These are phyloP conservation scores for Trichomonas tenax DNA, from an alignment of 208 protist genomes.

Conservation along the genomic window DNA sequence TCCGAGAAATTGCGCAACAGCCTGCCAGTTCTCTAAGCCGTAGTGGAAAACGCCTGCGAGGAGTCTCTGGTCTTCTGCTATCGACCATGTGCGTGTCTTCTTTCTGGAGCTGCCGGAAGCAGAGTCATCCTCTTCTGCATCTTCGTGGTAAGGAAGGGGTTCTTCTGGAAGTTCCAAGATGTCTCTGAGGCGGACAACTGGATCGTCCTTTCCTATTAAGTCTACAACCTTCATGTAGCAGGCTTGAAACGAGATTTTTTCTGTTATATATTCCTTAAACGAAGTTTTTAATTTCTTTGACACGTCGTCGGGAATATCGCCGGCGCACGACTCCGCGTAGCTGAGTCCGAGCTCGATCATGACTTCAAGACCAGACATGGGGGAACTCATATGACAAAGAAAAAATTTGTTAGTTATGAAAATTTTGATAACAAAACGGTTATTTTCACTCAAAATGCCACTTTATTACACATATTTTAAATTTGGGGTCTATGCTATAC, in stretches of 20 bases:
- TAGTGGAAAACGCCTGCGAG: background rate
- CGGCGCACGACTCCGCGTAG: background rate
- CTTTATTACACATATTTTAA: too few relatives aligned
- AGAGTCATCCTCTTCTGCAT: background rate
- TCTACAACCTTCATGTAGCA: background rate
- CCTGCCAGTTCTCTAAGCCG: background rate
- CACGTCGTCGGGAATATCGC: background rate
- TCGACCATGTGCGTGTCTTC: background rate
- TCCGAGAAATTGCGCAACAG: background rate
- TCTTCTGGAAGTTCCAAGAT: background rate
- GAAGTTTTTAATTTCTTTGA: background rate
- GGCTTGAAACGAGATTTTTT: background rate
- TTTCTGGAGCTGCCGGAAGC: background rate
- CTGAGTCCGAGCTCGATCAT: background rate
- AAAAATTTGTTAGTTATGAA: background rate
- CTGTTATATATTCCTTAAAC: background rate
- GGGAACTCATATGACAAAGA: background rate
- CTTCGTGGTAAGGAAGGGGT: background rate
- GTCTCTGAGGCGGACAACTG: background rate
- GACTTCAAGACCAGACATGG: background rate
- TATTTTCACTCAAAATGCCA: too few relatives aligned
- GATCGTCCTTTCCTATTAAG: background rate
- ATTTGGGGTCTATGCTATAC: too few relatives aligned
- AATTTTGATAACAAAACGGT: background rate
- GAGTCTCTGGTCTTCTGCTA: background rate